These are phyloP conservation scores for Hypocreales sp. DNA, from an alignment of 2,329 filamentous ascomycete species.

Conservation along the genomic window DNA sequence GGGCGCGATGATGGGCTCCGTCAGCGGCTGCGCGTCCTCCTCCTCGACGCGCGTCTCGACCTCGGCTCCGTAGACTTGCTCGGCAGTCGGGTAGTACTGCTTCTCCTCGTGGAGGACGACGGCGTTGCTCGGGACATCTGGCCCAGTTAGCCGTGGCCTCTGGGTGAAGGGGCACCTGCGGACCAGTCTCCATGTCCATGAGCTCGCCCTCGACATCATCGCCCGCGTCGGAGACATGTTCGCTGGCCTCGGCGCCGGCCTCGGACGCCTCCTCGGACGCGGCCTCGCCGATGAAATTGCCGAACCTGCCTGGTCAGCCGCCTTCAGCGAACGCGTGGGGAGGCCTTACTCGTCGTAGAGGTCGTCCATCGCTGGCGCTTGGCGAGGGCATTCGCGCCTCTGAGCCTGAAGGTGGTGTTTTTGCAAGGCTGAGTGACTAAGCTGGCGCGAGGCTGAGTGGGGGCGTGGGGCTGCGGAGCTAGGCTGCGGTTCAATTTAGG, in stretches of 20 bases:
- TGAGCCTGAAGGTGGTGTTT: too few relatives aligned
- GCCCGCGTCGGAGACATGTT: conserved; percentile 68
- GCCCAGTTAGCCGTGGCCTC: too few relatives aligned
- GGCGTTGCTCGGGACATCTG: conserved; percentile 91
- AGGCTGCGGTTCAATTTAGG: too few relatives aligned
- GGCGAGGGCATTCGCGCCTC: too few relatives aligned
- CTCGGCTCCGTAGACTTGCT: conserved; percentile 85
- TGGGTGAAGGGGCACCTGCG: neutral
- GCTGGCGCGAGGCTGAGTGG: too few relatives aligned
- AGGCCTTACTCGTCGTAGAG: conserved; percentile 76
- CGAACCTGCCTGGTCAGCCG: conserved; percentile 78
- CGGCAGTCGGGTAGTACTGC: conserved; percentile 96
- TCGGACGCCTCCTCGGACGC: conserved; percentile 77
- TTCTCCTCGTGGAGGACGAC: conserved; percentile 99
- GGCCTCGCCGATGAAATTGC: conserved; percentile 89
- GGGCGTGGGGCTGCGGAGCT: too few relatives aligned
- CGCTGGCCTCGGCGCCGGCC: conserved; percentile 55
- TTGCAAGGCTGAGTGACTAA: too few relatives aligned
- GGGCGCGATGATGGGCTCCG: conserved; percentile 85
- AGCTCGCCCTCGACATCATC: conserved; percentile 60
- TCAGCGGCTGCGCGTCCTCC: conserved; percentile 86
- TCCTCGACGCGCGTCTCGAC: conserved; percentile 95
- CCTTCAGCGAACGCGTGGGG: conserved; percentile 1
- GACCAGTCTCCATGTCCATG: conserved; percentile 79
- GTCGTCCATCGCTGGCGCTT: conserved; percentile 58